These are phyloP conservation scores for Theobroma grandiflorum DNA, from an alignment of 441 rosid genomes.

Conservation along the genomic window DNA sequence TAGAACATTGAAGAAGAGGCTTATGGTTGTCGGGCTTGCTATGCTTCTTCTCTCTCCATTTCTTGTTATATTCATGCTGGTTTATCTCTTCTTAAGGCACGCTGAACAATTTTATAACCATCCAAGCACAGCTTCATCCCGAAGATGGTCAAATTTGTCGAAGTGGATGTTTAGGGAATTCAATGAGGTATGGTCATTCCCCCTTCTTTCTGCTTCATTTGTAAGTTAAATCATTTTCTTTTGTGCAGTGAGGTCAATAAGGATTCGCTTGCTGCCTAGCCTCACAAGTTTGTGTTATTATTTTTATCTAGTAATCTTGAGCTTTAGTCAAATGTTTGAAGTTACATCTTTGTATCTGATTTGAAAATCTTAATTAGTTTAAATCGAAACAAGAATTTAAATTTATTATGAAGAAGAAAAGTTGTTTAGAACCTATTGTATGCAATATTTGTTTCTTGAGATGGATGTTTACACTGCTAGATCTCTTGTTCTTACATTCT, in stretches of 20 bases:
- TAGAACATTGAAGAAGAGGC: constrained; percentile 78
- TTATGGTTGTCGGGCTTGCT: constrained; percentile 87
- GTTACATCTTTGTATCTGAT: neutral
- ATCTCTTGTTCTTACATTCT: neutral
- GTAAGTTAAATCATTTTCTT: neutral
- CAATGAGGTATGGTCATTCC: constrained; percentile 70
- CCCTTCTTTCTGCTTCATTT: constrained; percentile 19
- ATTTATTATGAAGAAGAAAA: neutral
- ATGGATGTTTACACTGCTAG: neutral
- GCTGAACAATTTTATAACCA: constrained; percentile 98
- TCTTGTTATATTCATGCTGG: constrained; percentile 96
- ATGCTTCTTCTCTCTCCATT: constrained; percentile 96
- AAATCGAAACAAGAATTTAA: neutral
- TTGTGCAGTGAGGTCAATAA: constrained; percentile 2
- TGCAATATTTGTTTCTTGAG: neutral
- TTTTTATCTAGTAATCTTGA: constrained; percentile 12
- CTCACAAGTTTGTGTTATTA: neutral
- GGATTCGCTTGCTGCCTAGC: constrained; percentile 15
- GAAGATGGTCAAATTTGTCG: constrained; percentile 98
- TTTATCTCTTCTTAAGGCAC: constrained; percentile 93
- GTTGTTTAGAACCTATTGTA: neutral
- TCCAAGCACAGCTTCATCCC: constrained; percentile 97
- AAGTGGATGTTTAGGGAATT: constrained; percentile 97
- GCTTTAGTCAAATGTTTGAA: neutral
- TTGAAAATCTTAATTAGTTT: neutral